Percentiles rank a stretch among this genome's conserved stretches.
These are phyloP conservation scores for Malus sylvestris DNA, from an alignment of 306 rosid species.

Conservation along the genomic window DNA sequence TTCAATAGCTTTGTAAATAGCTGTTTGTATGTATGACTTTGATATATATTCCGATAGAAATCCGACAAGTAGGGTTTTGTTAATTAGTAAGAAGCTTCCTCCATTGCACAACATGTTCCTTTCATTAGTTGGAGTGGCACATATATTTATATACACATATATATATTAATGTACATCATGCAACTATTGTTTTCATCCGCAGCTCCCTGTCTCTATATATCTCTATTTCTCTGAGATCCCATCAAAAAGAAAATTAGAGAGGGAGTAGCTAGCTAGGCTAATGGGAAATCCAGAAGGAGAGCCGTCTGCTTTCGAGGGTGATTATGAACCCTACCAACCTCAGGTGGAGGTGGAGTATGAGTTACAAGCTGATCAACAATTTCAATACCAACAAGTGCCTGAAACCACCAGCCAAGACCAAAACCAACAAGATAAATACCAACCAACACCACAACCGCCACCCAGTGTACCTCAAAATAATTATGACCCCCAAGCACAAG, in stretches of 20 bases:
- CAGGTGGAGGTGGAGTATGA: background rate
- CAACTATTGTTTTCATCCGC: background rate
- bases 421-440: background rate
- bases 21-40: background rate
- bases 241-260: background rate
- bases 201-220: background rate
- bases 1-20: background rate
- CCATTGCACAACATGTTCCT: background rate
- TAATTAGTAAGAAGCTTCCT: background rate
- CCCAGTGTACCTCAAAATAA: background rate
- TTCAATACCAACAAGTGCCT: background rate
- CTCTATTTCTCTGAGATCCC: slow-evolving; percentile 1
- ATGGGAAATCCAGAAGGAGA: background rate
- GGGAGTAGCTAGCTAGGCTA: background rate
- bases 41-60: background rate
- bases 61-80: background rate
- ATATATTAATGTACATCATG: background rate
- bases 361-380: background rate
- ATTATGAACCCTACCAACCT: background rate
- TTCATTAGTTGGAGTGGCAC: background rate
- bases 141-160: background rate
- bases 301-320: background rate
- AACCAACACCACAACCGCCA: slow-evolving; percentile 1
- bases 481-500: background rate
- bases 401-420: background rate